Conservation (phyloP, 768 basidiomycete genomes). For the Piloderma croceum region DNA sequence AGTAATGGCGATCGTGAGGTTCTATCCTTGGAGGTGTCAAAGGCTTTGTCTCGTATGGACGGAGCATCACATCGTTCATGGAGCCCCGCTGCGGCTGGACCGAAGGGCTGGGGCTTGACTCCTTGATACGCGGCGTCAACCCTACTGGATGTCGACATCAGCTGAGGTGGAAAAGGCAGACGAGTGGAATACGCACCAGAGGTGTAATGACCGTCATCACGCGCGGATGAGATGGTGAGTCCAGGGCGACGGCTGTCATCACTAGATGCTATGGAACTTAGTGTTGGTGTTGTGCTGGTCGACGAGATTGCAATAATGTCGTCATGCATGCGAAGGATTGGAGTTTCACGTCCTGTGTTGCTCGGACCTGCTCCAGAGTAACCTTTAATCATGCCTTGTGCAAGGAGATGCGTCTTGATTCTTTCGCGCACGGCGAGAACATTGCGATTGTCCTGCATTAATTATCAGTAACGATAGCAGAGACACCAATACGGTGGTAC, state of each 20-base stretch:
- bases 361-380: conserved; percentile 72
- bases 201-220: conserved; percentile 21
- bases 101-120: too few relatives aligned
- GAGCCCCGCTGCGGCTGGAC: too few relatives aligned
- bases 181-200: too few relatives aligned
- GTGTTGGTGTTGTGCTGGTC: conserved; percentile 43
- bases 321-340: conserved; percentile 47
- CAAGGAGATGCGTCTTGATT: conserved; percentile 72
- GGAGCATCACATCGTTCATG: too few relatives aligned
- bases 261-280: too few relatives aligned
- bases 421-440: conserved; percentile 67
- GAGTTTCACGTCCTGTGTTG: conserved; percentile 48
- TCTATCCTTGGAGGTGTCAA: too few relatives aligned
- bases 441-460: conserved; percentile 57
- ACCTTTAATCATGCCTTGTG: conserved; percentile 87
- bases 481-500: conserved; percentile 28
- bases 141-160: too few relatives aligned
- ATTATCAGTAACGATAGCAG: conserved; percentile 5
- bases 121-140: too few relatives aligned
- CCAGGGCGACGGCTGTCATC: conserved; percentile 32
- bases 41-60: too few relatives aligned
- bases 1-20: too few relatives aligned
- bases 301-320: conserved; percentile 35
- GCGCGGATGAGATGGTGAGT: conserved; percentile 26
- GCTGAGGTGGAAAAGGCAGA: too few relatives aligned